Evolutionary conservation across 495 filamentous ascomycete genomes (phyloP).

Genomic region (Amorphotheca resinae): DNA sequence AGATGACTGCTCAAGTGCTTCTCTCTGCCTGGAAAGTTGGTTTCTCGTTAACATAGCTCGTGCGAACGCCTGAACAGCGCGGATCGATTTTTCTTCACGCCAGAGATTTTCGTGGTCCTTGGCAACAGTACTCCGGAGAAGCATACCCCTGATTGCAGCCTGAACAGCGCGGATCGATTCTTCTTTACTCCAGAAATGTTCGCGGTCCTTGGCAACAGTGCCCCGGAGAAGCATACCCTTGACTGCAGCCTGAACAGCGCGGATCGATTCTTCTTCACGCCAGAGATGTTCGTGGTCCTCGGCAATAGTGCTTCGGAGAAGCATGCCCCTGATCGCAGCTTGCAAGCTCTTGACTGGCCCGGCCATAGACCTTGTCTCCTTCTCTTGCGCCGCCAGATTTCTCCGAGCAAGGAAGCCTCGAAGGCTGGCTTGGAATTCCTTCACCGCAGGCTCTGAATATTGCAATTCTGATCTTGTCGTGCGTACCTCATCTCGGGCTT

Average conservation of each 20-base stretch:
- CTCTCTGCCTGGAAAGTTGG: conserved; percentile 26
- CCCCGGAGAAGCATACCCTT: conserved; percentile 37
- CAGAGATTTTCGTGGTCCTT: conserved; percentile 26
- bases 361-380: conserved; percentile 34
- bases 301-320: conserved; percentile 24
- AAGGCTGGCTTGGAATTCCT: conserved; percentile 59
- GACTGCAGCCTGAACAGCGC: conserved; percentile 48
- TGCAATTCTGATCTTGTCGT: conserved; percentile 49
- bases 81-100: conserved; percentile 23
- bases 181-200: conserved; percentile 23
- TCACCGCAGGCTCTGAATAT: conserved; percentile 34
- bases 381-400: conserved; percentile 36
- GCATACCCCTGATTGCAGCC: conserved; percentile 52
- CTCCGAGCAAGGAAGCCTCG: conserved; percentile 45
- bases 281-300: conserved; percentile 25
- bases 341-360: conserved; percentile 47
- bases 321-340: conserved; percentile 50
- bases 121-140: conserved; percentile 24
- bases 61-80: conserved; percentile 20
- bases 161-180: conserved; percentile 34
- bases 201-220: conserved; percentile 21
- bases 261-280: conserved; percentile 23
- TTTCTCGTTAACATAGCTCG: conserved; percentile 35
- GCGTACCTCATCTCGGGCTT: conserved; percentile 55
- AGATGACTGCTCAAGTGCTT: conserved; percentile 18